Conservation (phyloP, 192 early-diverging fungal species). For the Mortierella hygrophila region DNA sequence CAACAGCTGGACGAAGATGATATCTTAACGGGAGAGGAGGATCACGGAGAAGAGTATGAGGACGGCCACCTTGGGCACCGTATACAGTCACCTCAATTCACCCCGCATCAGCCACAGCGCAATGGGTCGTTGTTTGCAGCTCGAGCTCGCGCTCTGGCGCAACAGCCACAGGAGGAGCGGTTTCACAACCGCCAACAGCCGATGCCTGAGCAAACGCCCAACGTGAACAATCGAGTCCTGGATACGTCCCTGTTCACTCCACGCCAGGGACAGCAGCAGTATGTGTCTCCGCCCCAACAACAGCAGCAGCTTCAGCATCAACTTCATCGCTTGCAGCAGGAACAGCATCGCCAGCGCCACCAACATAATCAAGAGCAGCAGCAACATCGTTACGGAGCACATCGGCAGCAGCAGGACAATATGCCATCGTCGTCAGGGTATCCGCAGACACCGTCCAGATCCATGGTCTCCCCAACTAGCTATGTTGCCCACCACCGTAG, state of each 20-base stretch:
- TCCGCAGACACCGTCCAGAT: conserved; percentile 15
- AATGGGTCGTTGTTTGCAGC: conserved; percentile 1
- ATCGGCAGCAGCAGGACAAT: background rate
- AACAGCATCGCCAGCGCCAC: background rate
- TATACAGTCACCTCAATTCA: background rate
- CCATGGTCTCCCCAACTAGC: background rate
- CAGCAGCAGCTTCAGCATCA: background rate
- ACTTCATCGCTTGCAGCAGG: background rate
- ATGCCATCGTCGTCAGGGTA: conserved; percentile 1
- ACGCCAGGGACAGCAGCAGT: background rate
- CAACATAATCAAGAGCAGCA: conserved; percentile 6
- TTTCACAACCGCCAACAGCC: background rate
- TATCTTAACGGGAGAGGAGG: conserved; percentile 26
- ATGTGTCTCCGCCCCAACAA: background rate
- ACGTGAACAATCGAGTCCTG: background rate
- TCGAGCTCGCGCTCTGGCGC: background rate
- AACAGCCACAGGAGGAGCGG: background rate
- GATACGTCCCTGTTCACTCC: background rate
- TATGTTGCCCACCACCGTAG: background rate
- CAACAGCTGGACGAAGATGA: conserved; percentile 31
- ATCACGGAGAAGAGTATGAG: conserved; percentile 1
- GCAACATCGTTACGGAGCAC: background rate
- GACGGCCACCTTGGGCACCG: background rate
- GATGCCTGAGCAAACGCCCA: background rate
- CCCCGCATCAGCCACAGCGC: background rate